Conservation (phyloP, 192 early-diverging fungal species). For the Coemansia sp. region DNA sequence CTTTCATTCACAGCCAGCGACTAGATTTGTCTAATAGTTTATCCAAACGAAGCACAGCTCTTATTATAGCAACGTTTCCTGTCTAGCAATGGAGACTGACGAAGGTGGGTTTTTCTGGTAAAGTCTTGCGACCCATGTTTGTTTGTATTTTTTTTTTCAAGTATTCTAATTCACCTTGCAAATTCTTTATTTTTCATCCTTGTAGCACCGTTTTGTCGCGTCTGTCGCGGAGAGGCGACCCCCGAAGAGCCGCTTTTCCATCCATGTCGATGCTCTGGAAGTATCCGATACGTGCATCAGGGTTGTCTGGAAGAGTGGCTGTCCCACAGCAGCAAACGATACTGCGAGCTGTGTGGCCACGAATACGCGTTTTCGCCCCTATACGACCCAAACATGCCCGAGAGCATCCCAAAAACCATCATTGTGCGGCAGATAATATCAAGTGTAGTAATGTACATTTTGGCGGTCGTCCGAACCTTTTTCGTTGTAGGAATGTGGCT, state of each 20-base stretch:
- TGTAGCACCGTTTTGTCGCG: slow-evolving; percentile 76
- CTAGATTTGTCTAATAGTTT: neutral
- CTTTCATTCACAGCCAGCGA: slow-evolving; percentile 3
- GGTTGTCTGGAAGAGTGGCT: slow-evolving; percentile 86
- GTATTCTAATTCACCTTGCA: neutral
- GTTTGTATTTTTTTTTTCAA: neutral
- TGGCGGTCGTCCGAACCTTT: slow-evolving; percentile 58
- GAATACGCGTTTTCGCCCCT: slow-evolving; percentile 83
- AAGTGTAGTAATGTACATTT: slow-evolving; percentile 49
- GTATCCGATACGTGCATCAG: slow-evolving; percentile 95
- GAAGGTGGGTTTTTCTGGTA: slow-evolving; percentile 28
- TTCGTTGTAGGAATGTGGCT: slow-evolving; percentile 78
- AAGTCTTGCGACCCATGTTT: neutral
- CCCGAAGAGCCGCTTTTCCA: slow-evolving; percentile 84
- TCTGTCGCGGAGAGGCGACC: slow-evolving; percentile 77
- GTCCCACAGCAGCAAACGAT: slow-evolving; percentile 69
- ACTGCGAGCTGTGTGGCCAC: slow-evolving; percentile 91
- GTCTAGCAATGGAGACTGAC: slow-evolving; percentile 25
- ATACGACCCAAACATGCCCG: slow-evolving; percentile 74
- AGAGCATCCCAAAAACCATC: slow-evolving; percentile 62
- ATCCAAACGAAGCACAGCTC: neutral
- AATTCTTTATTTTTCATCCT: neutral
- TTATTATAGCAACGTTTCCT: neutral
- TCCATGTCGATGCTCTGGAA: slow-evolving; percentile 96
- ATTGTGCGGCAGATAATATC: slow-evolving; percentile 60